Base-by-base conservation (phyloP, 2,329 filamentous ascomycete genomes). In the Exophiala mesophila region DNA sequence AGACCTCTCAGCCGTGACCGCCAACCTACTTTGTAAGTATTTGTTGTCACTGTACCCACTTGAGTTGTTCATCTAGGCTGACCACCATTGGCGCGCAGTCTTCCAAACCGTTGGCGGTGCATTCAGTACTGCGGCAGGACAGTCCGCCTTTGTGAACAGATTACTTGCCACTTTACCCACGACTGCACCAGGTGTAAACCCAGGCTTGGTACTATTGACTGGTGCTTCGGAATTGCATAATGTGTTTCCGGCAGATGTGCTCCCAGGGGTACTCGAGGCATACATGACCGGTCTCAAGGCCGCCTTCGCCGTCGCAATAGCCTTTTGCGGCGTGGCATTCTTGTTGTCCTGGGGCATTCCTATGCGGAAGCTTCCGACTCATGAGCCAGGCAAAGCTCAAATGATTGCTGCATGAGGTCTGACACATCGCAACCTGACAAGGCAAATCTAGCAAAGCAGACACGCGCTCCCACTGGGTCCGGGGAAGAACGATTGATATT, bases 211-310 rank as follows among this genome's bases (percentile, higher is more conserved):
- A 2, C 52, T 72, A 10, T 55, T 60, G n/a, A 63, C 63, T 2
- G 70, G 70, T 3, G 71, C 68, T 0, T 70, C 69, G 2, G 62
- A 68, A 28, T 57, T 73, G 9, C 54, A 66, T 4, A 42, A 55
- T 2, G 47, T 63, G 1, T 67, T 69, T 15, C 36, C 49, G 2
- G 54, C 42, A 4, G 41, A 49, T 5, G 47, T 59, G 18, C 38
- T 66, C 2, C 39, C 49, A 1, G 60, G 56, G 0, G 56, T 68
- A 4, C 36, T 67, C 36, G 44, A 43, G 18, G 61, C 60, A 3
- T 68, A 66, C 39, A 61, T 61, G 59, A 40, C 29, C 9, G 59
- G 59, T 2, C 31, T 63, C 18, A 53, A 53, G 33, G 47, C 41
- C 16, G 40, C 40, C 19, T 55, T 50, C 20, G 49, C 49, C 2